Evolutionary conservation across 2,329 filamentous ascomycete species (phyloP), one percentile per base, ranked within the genome.

Genomic region (Pestalotiopsis sp.): DNA sequence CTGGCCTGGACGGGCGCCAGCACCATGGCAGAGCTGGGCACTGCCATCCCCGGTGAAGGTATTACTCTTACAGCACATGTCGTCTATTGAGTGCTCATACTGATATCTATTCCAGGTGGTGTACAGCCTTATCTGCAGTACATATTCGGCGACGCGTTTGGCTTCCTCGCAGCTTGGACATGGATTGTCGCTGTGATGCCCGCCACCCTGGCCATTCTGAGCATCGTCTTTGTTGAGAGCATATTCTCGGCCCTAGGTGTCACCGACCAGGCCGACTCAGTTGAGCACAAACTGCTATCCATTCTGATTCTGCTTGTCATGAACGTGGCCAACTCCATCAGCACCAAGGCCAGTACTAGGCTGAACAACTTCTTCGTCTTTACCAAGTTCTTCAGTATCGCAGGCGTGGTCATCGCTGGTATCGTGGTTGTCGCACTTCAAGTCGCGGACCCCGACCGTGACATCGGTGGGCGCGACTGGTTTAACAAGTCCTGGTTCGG

Each of bases 111-210:
- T 5, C 25, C 49, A 82, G 87, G 89, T 4, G 89, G 89, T 17
- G 85, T 91, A 61, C 89, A 91, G 73, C 87, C 88, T 14, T 91
- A 89, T 72, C 82, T 91, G 6, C 83, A 85, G 72, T 85, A 89
- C 75, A 86, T 90, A 41, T 91, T 85, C 70, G 89, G 89, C 38
- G 87, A 90, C 64, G 78, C 87, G 2, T 84, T 85, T 63, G 89
- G 88, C n/a, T 91, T 90, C 72, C 76, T 91, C 4, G 87, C 88
- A 5, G 88, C 88, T 0, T 91, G 89, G 89, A 88, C 89, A 0
- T 91, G 89, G 86, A 85, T 91, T 67, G 83, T 91, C 5, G 87
- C 86, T 23, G 85, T 90, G 27, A 91, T 90, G 84, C 89, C 89
- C 0, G 88, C 88, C 0, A 90, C 89, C 0, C 83, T 90, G 69